These are phyloP conservation scores for Lolium perenne DNA, from an alignment of 176 grass and related monocot genomes.

Conservation along the genomic window DNA sequence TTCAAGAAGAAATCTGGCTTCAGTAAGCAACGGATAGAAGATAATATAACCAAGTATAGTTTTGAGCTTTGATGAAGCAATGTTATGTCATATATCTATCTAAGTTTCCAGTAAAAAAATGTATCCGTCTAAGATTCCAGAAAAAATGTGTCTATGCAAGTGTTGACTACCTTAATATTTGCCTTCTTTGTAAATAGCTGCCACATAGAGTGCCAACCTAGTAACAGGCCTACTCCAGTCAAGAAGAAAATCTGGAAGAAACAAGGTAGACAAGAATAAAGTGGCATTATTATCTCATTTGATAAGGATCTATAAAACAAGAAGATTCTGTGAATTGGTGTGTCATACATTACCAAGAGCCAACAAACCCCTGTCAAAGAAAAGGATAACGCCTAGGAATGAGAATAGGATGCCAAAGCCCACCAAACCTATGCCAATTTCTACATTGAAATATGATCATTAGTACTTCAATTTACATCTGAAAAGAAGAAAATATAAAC, in stretches of 20 bases:
- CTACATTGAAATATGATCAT: slow-evolving; percentile 59
- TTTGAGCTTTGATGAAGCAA: slow-evolving; percentile 2
- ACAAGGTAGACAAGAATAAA: slow-evolving; percentile 32
- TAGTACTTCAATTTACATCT: slow-evolving; percentile 21
- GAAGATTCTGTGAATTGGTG: slow-evolving; percentile 39
- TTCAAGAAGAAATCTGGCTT: slow-evolving; percentile 15
- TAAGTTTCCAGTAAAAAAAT: not conserved
- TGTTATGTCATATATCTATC: slow-evolving; percentile 18
- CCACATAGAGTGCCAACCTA: slow-evolving; percentile 81
- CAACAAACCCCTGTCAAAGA: slow-evolving; percentile 96
- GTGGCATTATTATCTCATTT: slow-evolving; percentile 22
- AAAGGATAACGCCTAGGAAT: slow-evolving; percentile 87
- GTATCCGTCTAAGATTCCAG: slow-evolving; percentile 4
- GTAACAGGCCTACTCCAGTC: slow-evolving; percentile 59
- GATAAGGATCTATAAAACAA: slow-evolving; percentile 27
- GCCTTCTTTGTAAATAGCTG: slow-evolving; percentile 81
- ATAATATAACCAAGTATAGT: slow-evolving; percentile 5
- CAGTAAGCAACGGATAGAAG: not conserved
- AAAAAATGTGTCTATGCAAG: slow-evolving; percentile 12
- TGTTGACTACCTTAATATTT: slow-evolving; percentile 78
- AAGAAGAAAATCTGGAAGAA: slow-evolving; percentile 66
- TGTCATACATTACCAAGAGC: slow-evolving; percentile 98
- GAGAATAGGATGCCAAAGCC: slow-evolving; percentile 93
- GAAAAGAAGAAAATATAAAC: slow-evolving; percentile 28
- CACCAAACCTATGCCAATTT: slow-evolving; percentile 89